Evolutionary conservation across 768 basidiomycete genomes (phyloP).

Genomic region (Rhizopogon vinicolor): DNA sequence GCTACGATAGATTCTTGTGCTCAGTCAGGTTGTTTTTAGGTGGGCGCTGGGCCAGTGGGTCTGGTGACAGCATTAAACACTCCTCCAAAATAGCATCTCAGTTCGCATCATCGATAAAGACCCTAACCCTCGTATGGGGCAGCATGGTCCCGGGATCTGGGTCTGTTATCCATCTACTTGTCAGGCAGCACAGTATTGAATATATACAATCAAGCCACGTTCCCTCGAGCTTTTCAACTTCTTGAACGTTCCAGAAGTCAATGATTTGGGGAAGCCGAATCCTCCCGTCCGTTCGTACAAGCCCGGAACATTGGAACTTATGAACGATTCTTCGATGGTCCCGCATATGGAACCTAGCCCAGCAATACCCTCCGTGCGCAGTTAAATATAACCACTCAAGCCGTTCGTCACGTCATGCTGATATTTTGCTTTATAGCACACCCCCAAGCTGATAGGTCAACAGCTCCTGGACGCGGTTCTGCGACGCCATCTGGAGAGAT

Average conservation of each 20-base stretch:
- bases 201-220: constrained; percentile 28
- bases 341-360: constrained; percentile 5
- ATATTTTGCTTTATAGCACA: not conserved
- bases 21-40: constrained; percentile 4
- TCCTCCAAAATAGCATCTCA: too few relatives aligned
- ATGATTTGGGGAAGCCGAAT: constrained; percentile 22
- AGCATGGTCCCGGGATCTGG: constrained; percentile 34
- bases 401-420: not conserved
- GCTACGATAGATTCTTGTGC: too few relatives aligned
- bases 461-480: constrained; percentile 20
- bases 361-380: not conserved
- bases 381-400: not conserved
- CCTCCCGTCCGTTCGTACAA: constrained; percentile 30
- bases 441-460: constrained; percentile 7
- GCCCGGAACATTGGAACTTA: not conserved
- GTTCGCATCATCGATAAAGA: constrained; percentile 9
- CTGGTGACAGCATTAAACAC: too few relatives aligned
- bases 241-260: constrained; percentile 33
- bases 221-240: constrained; percentile 35
- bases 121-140: constrained; percentile 25
- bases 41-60: constrained; percentile 9
- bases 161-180: constrained; percentile 11
- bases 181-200: not conserved
- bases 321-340: not conserved
- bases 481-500: not conserved